Base-by-base conservation (phyloP, 805 yeast species). In the Priceomyces carsonii region DNA sequence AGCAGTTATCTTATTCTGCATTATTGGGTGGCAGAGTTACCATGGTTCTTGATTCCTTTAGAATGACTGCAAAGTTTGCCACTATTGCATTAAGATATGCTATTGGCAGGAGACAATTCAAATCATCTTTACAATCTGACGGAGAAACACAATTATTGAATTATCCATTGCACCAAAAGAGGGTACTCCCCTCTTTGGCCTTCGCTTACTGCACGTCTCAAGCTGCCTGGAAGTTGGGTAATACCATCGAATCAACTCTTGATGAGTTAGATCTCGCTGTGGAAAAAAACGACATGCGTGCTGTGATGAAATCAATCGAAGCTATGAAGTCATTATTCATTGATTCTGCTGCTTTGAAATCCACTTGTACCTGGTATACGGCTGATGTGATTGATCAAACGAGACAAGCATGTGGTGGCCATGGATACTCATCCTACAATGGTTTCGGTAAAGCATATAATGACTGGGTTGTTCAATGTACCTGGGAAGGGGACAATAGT, bases 401-500 rank as follows among this genome's bases (percentile, higher is more conserved):
- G 24, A 61, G 74, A 50, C 74, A 69, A 51, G 57, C 73, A 17
- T 69, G 74, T 53, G 74, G 74, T 50, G 74, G 74, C 34, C 73
- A 63, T 47, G 74, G 74, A 40, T 69, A 69, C 59, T 63, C 71
- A 25, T 45, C 66, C 23, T 69, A 69, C 56, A 58, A 57, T 41
- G 73, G 73, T 16, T 69, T 69, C 37, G 74, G 73, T 36, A 69
- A 66, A 51, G 58, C 68, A 26, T 64, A 57, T 40, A 66, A 62
- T 29, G 74, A 69, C 39, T 69, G 73, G 72, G 72, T 62, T 25
- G 73, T 69, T 26, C 72, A 66, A 53, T 65, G 72, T 53, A 69
- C 74, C 19, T 69, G 74, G 74, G 74, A 69, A 53, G 74, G 74
- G 52, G 74, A 69, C 48, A 69, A 69, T 57, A 69, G 60, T 45